phyloP scores from a whole-genome alignment of 208 protist genomes.

The Crithidia mellificae region DNA sequence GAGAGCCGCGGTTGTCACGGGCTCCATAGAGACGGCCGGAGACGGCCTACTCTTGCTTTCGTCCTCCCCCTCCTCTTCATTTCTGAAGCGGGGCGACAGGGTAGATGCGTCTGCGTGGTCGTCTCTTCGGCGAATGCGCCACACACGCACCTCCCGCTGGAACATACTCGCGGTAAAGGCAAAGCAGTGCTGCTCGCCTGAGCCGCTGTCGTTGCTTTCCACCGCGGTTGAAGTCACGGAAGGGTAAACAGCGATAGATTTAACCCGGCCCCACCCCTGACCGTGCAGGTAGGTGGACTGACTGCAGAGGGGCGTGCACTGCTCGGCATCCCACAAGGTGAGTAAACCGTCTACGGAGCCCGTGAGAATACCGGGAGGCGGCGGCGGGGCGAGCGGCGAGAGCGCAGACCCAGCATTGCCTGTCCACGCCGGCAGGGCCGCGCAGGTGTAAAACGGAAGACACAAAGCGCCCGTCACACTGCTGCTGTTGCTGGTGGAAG shows the following conservation, averaged over 20 bases:
- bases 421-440: constrained; percentile 32
- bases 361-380: constrained; percentile 40
- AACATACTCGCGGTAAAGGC: constrained; percentile 80
- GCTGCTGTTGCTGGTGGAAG: too few species aligned
- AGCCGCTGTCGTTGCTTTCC: not conserved
- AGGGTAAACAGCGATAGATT: constrained; percentile 56
- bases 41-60: not conserved
- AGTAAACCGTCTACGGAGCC: constrained; percentile 79
- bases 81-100: too few species aligned
- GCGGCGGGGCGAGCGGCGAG: too few species aligned
- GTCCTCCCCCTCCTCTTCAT: constrained; percentile 2
- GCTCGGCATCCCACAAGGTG: constrained; percentile 71
- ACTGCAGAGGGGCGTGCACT: constrained; percentile 48
- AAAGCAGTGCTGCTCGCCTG: constrained; percentile 27
- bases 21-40: constrained; percentile 4
- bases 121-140: constrained; percentile 22
- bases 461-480: constrained; percentile 55
- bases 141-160: constrained; percentile 59
- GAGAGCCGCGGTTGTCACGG: constrained; percentile 14
- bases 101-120: not conserved
- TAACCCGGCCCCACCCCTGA: constrained; percentile 60
- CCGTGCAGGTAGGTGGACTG: constrained; percentile 43
- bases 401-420: not conserved
- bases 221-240: not conserved
- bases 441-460: constrained; percentile 66